Percentiles rank a stretch among this genome's conserved stretches.
These are phyloP conservation scores for Phoma sp. DNA, from an alignment of 2,329 filamentous ascomycete genomes.

Conservation along the genomic window DNA sequence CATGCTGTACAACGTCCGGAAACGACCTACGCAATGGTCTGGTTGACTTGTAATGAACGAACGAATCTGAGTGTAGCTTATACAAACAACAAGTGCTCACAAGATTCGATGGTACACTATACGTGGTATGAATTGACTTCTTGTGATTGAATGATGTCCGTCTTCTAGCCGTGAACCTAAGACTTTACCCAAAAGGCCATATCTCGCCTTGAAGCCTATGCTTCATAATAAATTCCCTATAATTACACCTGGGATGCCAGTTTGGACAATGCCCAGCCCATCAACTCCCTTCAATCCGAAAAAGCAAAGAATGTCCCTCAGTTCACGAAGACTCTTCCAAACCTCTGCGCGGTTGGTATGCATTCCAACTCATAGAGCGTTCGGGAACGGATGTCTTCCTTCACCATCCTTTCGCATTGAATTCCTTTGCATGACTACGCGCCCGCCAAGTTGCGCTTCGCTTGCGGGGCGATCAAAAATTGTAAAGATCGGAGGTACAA, in stretches of 20 bases:
- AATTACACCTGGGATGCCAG: not conserved
- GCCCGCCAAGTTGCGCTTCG: slow-evolving; percentile 11
- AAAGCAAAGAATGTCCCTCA: not conserved
- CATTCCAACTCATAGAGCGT: slow-evolving; percentile 9
- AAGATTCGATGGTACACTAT: no score
- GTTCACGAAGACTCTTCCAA: slow-evolving; percentile 13
- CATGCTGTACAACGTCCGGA: not conserved
- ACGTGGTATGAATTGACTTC: not conserved
- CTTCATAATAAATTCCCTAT: not conserved
- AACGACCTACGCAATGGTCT: not conserved
- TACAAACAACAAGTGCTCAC: no score
- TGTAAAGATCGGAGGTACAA: not conserved
- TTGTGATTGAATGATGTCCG: not conserved
- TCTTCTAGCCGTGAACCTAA: not conserved
- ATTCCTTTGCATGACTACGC: not conserved
- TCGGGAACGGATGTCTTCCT: slow-evolving; percentile 1
- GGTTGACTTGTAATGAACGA: no score
- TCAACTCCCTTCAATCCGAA: slow-evolving; percentile 1
- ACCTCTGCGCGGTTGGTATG: slow-evolving; percentile 3
- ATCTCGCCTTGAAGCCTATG: not conserved
- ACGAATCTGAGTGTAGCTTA: no score
- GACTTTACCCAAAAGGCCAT: not conserved
- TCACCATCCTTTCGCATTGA: not conserved
- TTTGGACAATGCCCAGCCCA: not conserved
- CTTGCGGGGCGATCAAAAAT: not conserved